These are phyloP conservation scores for Cutaneotrichosporon cutaneum DNA, from an alignment of 1,284 basidiomycete species.

Conservation along the genomic window DNA sequence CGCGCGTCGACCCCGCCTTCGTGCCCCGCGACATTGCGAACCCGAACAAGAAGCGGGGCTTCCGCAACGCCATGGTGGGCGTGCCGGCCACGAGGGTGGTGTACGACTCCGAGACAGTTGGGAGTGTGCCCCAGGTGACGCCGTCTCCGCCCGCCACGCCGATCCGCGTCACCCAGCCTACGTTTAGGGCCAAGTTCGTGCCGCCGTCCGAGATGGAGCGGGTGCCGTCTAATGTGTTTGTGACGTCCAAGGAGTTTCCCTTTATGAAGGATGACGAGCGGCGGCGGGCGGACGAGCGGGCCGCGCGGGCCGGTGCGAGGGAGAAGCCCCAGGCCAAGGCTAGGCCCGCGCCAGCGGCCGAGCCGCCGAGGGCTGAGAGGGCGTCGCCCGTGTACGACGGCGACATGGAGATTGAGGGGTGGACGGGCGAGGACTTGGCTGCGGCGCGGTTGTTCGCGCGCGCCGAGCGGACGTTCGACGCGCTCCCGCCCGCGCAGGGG, in stretches of 20 bases:
- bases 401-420: not conserved
- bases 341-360: not conserved
- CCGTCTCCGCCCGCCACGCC: slow-evolving; percentile 16
- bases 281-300: slow-evolving; percentile 10
- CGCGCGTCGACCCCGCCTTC: slow-evolving; percentile 9
- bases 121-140: no score
- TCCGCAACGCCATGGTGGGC: slow-evolving; percentile 42
- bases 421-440: not conserved
- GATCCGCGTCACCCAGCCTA: slow-evolving; percentile 10
- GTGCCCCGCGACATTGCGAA: slow-evolving; percentile 39
- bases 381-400: slow-evolving; percentile 12
- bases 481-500: slow-evolving; percentile 19
- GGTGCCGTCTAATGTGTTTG: slow-evolving; percentile 44
- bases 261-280: slow-evolving; percentile 21
- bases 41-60: slow-evolving; percentile 50
- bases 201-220: slow-evolving; percentile 33
- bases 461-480: slow-evolving; percentile 22
- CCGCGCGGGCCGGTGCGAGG: not conserved
- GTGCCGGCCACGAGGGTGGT: slow-evolving; percentile 37
- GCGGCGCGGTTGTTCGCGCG: not conserved
- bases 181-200: slow-evolving; percentile 16
- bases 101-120: no score
- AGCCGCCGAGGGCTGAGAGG: not conserved
- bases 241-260: slow-evolving; percentile 36
- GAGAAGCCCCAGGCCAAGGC: not conserved